Evolutionary conservation across 805 yeast genomes (phyloP).

Genomic region (Priceomyces melissophilus): DNA sequence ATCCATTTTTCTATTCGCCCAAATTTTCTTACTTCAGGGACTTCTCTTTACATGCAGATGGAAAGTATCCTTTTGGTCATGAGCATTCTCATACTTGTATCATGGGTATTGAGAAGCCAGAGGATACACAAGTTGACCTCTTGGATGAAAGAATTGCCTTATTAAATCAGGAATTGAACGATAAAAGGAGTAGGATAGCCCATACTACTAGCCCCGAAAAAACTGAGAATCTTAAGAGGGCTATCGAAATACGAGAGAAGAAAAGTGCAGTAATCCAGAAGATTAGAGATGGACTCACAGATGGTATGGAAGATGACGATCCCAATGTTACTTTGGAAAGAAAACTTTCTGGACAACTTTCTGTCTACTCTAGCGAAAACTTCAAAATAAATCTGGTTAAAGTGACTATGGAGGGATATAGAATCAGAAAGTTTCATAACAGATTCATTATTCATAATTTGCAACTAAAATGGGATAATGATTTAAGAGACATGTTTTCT

Average conservation of each 20-base stretch:
- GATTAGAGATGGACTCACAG: conserved; percentile 22
- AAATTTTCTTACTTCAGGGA: conserved; percentile 61
- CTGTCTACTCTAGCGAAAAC: conserved; percentile 29
- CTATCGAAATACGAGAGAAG: conserved; percentile 11
- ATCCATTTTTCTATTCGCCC: conserved; percentile 53
- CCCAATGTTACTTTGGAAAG: conserved; percentile 8
- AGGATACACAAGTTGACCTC: conserved; percentile 48
- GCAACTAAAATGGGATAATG: conserved; percentile 75
- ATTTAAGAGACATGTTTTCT: conserved; percentile 59
- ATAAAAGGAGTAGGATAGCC: conserved; percentile 18
- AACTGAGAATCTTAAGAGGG: conserved; percentile 4
- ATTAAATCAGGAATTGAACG: conserved; percentile 24
- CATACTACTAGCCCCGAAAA: conserved; percentile 15
- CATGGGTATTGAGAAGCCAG: conserved; percentile 53
- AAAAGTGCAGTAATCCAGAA: conserved; percentile 23
- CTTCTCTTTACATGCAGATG: conserved; percentile 38
- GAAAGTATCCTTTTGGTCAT: conserved; percentile 56
- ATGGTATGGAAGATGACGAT: conserved; percentile 10
- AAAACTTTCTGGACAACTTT: conserved; percentile 16
- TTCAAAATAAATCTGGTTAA: conserved; percentile 23
- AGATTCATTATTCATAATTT: conserved; percentile 70
- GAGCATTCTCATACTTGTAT: conserved; percentile 65
- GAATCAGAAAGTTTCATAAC: conserved; percentile 50
- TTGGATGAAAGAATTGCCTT: conserved; percentile 24
- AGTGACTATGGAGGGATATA: conserved; percentile 17